A percentile compares a stretch with the other conserved stretches of the same genome.
Conservation (phyloP, 2,329 filamentous ascomycete genomes). For the Passalora sequoiae region DNA sequence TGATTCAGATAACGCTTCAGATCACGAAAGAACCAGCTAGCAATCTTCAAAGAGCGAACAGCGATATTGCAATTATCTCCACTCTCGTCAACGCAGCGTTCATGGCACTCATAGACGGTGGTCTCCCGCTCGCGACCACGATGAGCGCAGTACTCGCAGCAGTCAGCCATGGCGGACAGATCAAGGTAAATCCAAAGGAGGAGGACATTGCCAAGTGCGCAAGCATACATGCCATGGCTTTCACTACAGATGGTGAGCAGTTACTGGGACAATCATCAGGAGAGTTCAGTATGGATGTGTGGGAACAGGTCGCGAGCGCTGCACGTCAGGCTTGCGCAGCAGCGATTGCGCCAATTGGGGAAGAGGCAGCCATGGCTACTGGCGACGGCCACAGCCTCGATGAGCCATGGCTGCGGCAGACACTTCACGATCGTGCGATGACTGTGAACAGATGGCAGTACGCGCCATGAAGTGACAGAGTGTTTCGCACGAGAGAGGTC, state of each 20-base stretch:
- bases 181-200: slow-evolving; percentile 55
- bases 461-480: background rate
- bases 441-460: slow-evolving; percentile 40
- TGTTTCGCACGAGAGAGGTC: too few species aligned
- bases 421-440: slow-evolving; percentile 38
- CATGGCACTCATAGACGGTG: slow-evolving; percentile 73
- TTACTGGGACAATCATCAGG: slow-evolving; percentile 79
- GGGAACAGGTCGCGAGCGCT: slow-evolving; percentile 63
- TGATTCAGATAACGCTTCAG: slow-evolving; percentile 80
- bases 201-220: slow-evolving; percentile 57
- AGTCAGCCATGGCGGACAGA: slow-evolving; percentile 40
- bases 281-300: slow-evolving; percentile 66
- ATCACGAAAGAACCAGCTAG: slow-evolving; percentile 44
- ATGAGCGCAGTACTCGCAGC: slow-evolving; percentile 62
- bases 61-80: slow-evolving; percentile 77
- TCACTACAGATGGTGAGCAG: slow-evolving; percentile 67
- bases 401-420: slow-evolving; percentile 39
- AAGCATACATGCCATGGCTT: slow-evolving; percentile 78
- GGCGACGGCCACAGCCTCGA: slow-evolving; percentile 23
- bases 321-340: slow-evolving; percentile 61
- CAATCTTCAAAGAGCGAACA: slow-evolving; percentile 48
- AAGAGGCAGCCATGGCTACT: slow-evolving; percentile 39
- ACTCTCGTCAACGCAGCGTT: slow-evolving; percentile 75
- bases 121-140: slow-evolving; percentile 71
- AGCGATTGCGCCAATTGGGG: slow-evolving; percentile 36